These are phyloP conservation scores for Diplodia scrobiculata DNA, from an alignment of 2,329 filamentous ascomycete genomes.

Conservation along the genomic window DNA sequence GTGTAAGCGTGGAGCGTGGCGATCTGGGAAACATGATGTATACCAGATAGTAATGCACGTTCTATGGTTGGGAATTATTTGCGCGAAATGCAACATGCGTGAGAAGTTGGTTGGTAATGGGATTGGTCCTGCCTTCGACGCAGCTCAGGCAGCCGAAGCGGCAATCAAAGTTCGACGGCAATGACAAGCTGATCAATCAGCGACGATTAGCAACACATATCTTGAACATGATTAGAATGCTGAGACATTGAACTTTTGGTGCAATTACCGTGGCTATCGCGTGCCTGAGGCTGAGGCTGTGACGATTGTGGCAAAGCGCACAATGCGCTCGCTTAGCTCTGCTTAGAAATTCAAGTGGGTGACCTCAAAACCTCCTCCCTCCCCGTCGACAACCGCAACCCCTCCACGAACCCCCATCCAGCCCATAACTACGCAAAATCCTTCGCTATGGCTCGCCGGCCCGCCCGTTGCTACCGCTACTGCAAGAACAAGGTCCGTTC, in stretches of 20 bases:
- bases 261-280: not conserved
- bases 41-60: conserved; percentile 27
- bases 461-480: conserved; percentile 99
- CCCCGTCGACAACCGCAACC: conserved; percentile 22
- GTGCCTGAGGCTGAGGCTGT: conserved; percentile 14
- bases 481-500: conserved; percentile 99
- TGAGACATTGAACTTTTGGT: not conserved
- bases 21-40: conserved; percentile 26
- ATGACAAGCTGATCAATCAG: not conserved
- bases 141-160: not conserved
- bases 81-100: not conserved
- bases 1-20: conserved; percentile 1
- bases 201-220: not conserved
- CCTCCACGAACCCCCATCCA: conserved; percentile 36
- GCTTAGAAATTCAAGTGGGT: conserved; percentile 30
- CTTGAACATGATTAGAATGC: not conserved
- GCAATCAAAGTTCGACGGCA: not conserved
- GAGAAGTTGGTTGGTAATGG: not conserved
- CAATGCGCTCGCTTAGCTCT: conserved; percentile 26
- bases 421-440: conserved; percentile 53
- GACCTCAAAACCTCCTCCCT: conserved; percentile 28
- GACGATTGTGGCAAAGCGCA: conserved; percentile 27
- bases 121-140: not conserved
- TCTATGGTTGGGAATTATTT: conserved; percentile 22
- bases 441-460: conserved; percentile 98